These are phyloP conservation scores for Luvunga scandens DNA, from an alignment of 345 rosid species.

Conservation along the genomic window DNA sequence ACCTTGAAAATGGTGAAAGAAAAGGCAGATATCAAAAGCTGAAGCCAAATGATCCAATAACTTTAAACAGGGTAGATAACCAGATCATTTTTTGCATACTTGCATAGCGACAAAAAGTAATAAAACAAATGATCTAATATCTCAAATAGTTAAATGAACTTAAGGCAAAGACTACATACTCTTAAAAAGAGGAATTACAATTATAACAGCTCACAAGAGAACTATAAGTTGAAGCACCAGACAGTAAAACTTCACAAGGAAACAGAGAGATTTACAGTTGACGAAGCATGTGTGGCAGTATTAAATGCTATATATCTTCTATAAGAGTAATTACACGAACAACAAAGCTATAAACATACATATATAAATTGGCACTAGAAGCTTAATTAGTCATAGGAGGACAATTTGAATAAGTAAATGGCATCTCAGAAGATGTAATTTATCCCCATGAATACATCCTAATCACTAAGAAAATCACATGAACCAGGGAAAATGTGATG, in stretches of 20 bases:
- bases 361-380: background rate
- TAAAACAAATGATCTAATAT: background rate
- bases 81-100: background rate
- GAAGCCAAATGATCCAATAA: background rate
- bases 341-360: background rate
- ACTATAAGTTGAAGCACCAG: background rate
- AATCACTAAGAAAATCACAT: background rate
- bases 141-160: background rate
- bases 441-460: background rate
- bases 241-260: background rate
- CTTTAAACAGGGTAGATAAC: background rate
- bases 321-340: background rate
- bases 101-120: background rate
- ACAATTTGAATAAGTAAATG: background rate
- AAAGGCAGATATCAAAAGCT: background rate
- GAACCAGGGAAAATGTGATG: background rate
- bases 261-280: background rate
- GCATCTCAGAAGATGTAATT: background rate
- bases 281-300: background rate
- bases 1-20: background rate
- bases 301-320: background rate
- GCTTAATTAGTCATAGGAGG: background rate
- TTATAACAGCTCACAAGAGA: background rate
- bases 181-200: background rate
- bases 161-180: background rate